Base-by-base conservation (phyloP, 345 rosid genomes). In the Eucalyptus melliodora region DNA sequence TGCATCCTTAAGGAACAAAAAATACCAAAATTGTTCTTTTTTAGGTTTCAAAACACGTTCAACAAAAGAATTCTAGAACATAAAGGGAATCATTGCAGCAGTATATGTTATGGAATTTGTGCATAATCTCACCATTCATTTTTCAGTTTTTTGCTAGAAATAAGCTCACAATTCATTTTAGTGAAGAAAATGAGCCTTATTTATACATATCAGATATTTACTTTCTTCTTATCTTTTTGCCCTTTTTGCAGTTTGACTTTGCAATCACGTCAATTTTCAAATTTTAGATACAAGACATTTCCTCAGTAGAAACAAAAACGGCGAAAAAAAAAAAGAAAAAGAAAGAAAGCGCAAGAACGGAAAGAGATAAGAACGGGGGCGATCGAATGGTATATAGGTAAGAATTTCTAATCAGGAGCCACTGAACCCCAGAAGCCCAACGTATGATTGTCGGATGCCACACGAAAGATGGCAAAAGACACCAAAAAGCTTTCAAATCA, bases 371-470 rank as follows among this genome's bases (percentile, higher is more conserved):
- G 83, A 23, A 77, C 47, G 15, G 26, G 26, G 83, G 27, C 11
- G 83, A 77, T 77, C 83, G 47, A 40, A 37, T 85, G 88, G 77
- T 16, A 42, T n/a, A 50, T 45, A 53, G 11, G 8, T 15, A 40
- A 8, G 62, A 59, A 31, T 88, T 72, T 31, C 55, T 51, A 93
- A 95, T 91, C 89, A 77, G 19, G 90, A 93, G 93, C 89, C 90
- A 93, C 87, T 95, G 97, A 95, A 93, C 90, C 45, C 89, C 93
- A 93, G 86, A 88, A 90, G 92, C 92, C 60, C 94, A 93, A 95
- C 98, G 98, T 96, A 93, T 90, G 96, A 88, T 77, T 86, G 87
- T 87, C 91, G 90, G 86, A 87, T 30, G 94, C 98, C 98, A 95
- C 97, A 94, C 88, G 93, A 51, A 87, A 17, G 49, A 69, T 65